Percentiles rank a stretch among this genome's conserved stretches.
phyloP scores from a whole-genome alignment of 768 basidiomycete genomes.

The Leccinum longicurvipes region DNA sequence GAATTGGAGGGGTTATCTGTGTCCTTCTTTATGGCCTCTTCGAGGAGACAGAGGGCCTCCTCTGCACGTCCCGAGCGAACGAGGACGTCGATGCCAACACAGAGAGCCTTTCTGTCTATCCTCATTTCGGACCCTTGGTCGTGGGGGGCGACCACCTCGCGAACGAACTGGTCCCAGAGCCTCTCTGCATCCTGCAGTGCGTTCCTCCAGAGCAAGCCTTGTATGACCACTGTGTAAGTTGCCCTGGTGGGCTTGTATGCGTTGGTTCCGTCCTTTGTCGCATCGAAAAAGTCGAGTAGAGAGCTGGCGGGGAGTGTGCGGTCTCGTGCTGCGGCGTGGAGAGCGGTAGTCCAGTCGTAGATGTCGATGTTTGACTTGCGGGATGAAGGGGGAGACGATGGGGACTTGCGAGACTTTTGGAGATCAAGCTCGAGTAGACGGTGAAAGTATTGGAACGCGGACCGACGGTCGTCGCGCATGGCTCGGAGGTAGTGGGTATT shows the following conservation, averaged over 20 bases:
- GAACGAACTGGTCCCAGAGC: constrained; percentile 42
- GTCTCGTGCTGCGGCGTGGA: constrained; percentile 46
- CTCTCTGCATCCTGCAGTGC: constrained; percentile 38
- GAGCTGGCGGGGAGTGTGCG: constrained; percentile 25
- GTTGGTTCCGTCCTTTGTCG: constrained; percentile 24
- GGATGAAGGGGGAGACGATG: background rate
- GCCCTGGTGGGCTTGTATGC: constrained; percentile 40
- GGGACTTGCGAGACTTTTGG: constrained; percentile 7
- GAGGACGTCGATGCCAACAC: constrained; percentile 48
- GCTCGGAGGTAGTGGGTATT: constrained; percentile 43
- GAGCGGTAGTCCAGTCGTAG: constrained; percentile 45
- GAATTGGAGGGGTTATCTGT: constrained; percentile 5
- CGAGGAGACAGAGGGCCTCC: constrained; percentile 50
- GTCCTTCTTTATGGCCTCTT: constrained; percentile 34
- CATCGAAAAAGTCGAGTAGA: constrained; percentile 39
- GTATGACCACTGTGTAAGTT: constrained; percentile 53
- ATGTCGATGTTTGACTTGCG: constrained; percentile 36
- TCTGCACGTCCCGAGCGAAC: constrained; percentile 42
- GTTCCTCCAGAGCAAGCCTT: constrained; percentile 46
- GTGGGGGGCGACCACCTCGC: constrained; percentile 7
- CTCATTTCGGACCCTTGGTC: constrained; percentile 7
- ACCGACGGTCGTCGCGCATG: constrained; percentile 37
- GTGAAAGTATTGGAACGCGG: constrained; percentile 48
- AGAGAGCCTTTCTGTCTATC: constrained; percentile 48
- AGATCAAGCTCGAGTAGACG: constrained; percentile 33